Evolutionary conservation across 768 basidiomycete genomes (phyloP).

Genomic region (Collybia sordida): DNA sequence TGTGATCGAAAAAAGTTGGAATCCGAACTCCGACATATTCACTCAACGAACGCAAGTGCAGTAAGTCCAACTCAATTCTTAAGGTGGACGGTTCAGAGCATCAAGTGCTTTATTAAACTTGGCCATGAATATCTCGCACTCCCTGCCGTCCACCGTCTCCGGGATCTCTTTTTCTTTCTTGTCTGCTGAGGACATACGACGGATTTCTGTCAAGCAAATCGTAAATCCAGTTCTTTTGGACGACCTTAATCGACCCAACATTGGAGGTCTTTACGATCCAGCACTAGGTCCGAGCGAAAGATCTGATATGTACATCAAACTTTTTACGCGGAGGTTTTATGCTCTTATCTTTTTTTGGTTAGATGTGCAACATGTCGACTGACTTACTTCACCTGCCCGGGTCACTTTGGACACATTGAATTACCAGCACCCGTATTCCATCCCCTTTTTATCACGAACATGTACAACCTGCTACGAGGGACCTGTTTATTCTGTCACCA

Average conservation of each 20-base stretch:
- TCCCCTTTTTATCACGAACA: conserved; percentile 91
- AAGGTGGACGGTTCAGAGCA: conserved; percentile 10
- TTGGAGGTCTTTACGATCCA: conserved; percentile 93
- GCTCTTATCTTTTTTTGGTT: conserved; percentile 14
- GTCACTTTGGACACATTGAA: conserved; percentile 98
- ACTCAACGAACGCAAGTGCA: conserved; percentile 1
- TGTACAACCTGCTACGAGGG: conserved; percentile 83
- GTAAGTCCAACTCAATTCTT: conserved; percentile 3
- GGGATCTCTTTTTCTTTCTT: conserved; percentile 94
- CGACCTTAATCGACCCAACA: conserved; percentile 89
- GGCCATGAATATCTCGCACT: conserved; percentile 86
- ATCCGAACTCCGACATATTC: conserved; percentile 17
- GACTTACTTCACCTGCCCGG: conserved; percentile 93
- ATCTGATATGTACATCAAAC: conserved; percentile 79
- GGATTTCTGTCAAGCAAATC: conserved; percentile 97
- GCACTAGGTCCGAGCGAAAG: conserved; percentile 88
- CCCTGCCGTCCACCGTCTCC: conserved; percentile 81
- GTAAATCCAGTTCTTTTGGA: conserved; percentile 92
- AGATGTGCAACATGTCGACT: conserved; percentile 95
- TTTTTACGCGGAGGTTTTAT: conserved; percentile 1
- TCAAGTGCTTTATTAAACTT: not conserved
- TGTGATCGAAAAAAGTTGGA: conserved; percentile 29
- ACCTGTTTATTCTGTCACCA: conserved; percentile 93
- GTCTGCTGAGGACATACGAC: conserved; percentile 80
- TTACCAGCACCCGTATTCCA: conserved; percentile 95